These are phyloP conservation scores for Infundibulicybe gibba DNA, from an alignment of 768 basidiomycete genomes.

Conservation along the genomic window DNA sequence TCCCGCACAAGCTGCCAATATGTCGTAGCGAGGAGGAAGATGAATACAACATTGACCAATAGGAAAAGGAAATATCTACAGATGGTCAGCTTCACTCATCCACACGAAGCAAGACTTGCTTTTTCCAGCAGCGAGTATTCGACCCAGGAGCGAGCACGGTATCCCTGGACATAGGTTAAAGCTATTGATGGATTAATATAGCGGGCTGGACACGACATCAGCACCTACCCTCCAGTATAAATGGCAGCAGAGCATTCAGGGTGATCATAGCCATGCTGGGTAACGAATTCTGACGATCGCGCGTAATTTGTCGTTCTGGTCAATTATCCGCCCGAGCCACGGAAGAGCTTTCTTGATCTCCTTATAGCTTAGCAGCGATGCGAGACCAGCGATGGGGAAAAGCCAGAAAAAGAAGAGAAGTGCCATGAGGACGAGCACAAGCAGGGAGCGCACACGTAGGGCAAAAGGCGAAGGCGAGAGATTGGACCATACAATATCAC, in stretches of 20 bases:
- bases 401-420: slow-evolving; percentile 89
- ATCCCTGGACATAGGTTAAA: slow-evolving; percentile 89
- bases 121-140: slow-evolving; percentile 91
- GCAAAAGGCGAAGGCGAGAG: slow-evolving; percentile 64
- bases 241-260: slow-evolving; percentile 86
- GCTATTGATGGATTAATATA: slow-evolving; percentile 23
- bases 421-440: slow-evolving; percentile 68
- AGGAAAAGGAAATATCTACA: slow-evolving; percentile 91
- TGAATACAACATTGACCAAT: slow-evolving; percentile 89
- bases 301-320: slow-evolving; percentile 72
- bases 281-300: slow-evolving; percentile 94
- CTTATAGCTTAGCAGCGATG: slow-evolving; percentile 84
- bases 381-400: slow-evolving; percentile 85
- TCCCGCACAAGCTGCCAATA: slow-evolving; percentile 91
- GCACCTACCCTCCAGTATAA: slow-evolving; percentile 75
- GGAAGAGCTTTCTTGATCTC: slow-evolving; percentile 91
- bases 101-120: slow-evolving; percentile 45
- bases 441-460: slow-evolving; percentile 60
- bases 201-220: neutral
- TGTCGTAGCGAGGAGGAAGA: slow-evolving; percentile 88
- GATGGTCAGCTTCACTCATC: slow-evolving; percentile 3
- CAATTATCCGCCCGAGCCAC: slow-evolving; percentile 83
- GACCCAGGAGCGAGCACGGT: slow-evolving; percentile 85
- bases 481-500: slow-evolving; percentile 94
- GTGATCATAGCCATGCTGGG: slow-evolving; percentile 89